Base-by-base conservation (phyloP, 1,284 basidiomycete genomes). In the Golubevia sp. region DNA sequence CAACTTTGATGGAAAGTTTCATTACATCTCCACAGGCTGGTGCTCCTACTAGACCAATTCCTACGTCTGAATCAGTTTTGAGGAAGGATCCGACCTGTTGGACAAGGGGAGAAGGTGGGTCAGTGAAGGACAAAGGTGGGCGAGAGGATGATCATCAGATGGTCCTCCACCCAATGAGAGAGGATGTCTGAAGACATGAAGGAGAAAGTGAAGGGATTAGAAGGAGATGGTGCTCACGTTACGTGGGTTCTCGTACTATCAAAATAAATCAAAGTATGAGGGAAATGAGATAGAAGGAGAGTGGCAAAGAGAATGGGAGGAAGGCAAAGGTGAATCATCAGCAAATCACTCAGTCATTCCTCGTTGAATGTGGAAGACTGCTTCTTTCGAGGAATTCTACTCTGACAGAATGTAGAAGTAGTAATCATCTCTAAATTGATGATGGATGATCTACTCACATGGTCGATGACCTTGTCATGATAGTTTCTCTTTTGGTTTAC, bases 1-100 rank as follows among this genome's bases (percentile, higher is more conserved):
- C 76, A 50, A 83, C 81, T 67, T 80, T 82, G 71, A 83, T 83
- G 20, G 70, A 73, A 13, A 83, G 72, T 67, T 83, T 83, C 38
- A 34, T 78, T 55, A 85, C 85, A 73, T 85, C 84, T 18, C 91
- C 94, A 82, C 88, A 97, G 88, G 93, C 94, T 84, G 96, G 96
- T 62, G 97, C 97, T 62, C 97, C 97, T 56, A 99, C 97, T 59
- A 99, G 91, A 55, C 97, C 97, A 64, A 96, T 97, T 49, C 97
- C 97, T 63, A 99, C 94, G 84, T 97, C 90, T 48, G 87, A 74
- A 83, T 97, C 94, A 73, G 88, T 89, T 87, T 98, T 98, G 78
- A 92, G 91, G 77, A 99, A 89, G 58, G 94, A 97, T 66, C 96
- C 96, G 58, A 98, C 94, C 93, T 97, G 79, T 15, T n/a, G n/a